phyloP scores from a whole-genome alignment of 305 asterid species.

The Solanum hybrid region DNA sequence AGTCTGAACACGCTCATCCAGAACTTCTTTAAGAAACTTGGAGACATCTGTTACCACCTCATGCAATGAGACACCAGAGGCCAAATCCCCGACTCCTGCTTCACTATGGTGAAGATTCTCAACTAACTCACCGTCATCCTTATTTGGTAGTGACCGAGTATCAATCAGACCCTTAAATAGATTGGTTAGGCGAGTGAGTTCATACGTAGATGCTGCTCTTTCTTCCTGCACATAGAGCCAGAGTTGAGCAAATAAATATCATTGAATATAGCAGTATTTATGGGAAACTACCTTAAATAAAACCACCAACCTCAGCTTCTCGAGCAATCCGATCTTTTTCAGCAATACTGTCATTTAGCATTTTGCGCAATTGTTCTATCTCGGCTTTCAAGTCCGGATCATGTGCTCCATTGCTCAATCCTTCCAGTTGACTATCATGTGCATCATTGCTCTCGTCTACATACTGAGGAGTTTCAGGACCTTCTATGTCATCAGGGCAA shows the following conservation, averaged over 20 bases:
- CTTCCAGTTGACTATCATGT: conserved; percentile 32
- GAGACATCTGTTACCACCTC: conserved; percentile 55
- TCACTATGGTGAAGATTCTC: conserved; percentile 16
- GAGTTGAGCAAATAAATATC: background rate
- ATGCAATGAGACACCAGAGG: conserved; percentile 33
- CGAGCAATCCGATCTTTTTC: conserved; percentile 45
- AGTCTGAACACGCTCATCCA: conserved; percentile 21
- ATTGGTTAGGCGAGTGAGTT: conserved; percentile 33
- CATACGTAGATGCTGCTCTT: conserved; percentile 32
- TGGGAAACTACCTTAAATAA: background rate
- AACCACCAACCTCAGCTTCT: conserved; percentile 49
- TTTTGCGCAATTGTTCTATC: conserved; percentile 45
- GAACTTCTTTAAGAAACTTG: conserved; percentile 25
- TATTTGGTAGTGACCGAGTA: conserved; percentile 19
- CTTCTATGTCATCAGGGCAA: conserved; percentile 88
- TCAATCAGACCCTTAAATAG: conserved; percentile 38
- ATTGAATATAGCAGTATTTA: background rate
- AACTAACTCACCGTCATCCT: conserved; percentile 18
- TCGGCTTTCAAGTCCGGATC: conserved; percentile 42
- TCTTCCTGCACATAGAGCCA: conserved; percentile 57
- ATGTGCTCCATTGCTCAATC: conserved; percentile 35
- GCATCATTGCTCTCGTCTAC: conserved; percentile 42
- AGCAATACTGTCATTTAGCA: conserved; percentile 43
- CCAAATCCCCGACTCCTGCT: conserved; percentile 11
- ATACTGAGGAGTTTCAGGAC: conserved; percentile 52